phyloP scores from a whole-genome alignment of 2,329 filamentous ascomycete species.

The Xylaria polymorpha region DNA sequence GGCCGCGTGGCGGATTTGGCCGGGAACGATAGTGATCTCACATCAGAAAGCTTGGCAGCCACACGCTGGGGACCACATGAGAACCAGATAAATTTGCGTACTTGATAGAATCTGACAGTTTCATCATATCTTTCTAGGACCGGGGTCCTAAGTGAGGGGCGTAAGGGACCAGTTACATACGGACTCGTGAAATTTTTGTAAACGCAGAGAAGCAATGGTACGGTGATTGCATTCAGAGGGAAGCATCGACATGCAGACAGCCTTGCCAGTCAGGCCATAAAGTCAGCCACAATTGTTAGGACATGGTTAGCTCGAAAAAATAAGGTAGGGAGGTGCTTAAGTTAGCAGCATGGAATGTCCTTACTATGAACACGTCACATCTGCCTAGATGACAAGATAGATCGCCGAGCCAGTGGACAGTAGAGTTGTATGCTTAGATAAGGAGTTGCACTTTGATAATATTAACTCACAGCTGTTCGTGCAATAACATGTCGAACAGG shows the following conservation, averaged over 20 bases:
- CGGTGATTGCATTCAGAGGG: slow-evolving; percentile 15
- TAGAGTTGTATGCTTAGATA: neutral
- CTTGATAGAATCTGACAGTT: slow-evolving; percentile 19
- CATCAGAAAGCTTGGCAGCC: slow-evolving; percentile 36
- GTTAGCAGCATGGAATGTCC: neutral
- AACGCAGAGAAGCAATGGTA: slow-evolving; percentile 11
- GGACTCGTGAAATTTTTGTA: slow-evolving; percentile 4
- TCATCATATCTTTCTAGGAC: slow-evolving; percentile 15
- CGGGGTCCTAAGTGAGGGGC: slow-evolving; percentile 18
- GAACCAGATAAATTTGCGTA: slow-evolving; percentile 23
- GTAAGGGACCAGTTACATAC: slow-evolving; percentile 6
- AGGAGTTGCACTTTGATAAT: neutral
- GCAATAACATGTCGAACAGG: slow-evolving; percentile 1
- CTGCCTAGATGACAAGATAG: neutral
- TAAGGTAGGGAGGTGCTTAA: neutral
- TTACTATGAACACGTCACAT: slow-evolving; percentile 5
- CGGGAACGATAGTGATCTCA: slow-evolving; percentile 25
- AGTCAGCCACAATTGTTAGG: slow-evolving; percentile 13
- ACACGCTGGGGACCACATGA: slow-evolving; percentile 25
- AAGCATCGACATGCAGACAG: slow-evolving; percentile 13
- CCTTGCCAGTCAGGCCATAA: slow-evolving; percentile 23
- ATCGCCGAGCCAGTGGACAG: neutral
- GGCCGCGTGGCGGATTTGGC: slow-evolving; percentile 8
- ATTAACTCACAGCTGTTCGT: neutral
- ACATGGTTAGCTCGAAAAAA: slow-evolving; percentile 1